phyloP scores from a whole-genome alignment of 805 yeast genomes.

The Wickerhamomyces canadensis region DNA sequence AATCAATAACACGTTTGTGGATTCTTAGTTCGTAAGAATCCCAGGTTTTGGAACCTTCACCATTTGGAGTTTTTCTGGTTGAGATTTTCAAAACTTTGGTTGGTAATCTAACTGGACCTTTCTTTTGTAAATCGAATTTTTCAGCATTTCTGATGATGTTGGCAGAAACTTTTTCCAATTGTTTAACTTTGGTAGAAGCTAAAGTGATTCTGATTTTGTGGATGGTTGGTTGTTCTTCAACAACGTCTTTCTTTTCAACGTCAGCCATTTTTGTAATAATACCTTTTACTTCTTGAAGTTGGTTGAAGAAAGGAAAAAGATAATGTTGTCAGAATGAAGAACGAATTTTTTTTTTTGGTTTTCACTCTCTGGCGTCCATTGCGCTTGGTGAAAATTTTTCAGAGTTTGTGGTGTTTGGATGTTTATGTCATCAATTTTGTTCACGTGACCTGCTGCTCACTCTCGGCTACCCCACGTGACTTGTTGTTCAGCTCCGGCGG shows the following conservation, averaged over 20 bases:
- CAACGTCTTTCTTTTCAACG: constrained; percentile 78
- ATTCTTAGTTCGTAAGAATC: constrained; percentile 99
- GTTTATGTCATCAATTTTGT: neutral
- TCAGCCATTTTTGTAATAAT: constrained; percentile 60
- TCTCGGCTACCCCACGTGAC: neutral
- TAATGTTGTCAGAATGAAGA: neutral
- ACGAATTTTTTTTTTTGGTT: constrained; percentile 5
- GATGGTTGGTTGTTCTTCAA: constrained; percentile 75
- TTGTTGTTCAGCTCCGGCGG: neutral
- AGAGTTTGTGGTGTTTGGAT: constrained; percentile 21
- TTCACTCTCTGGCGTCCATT: constrained; percentile 9
- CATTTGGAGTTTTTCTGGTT: constrained; percentile 99
- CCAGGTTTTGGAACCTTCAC: constrained; percentile 99
- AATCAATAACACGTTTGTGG: constrained; percentile 99
- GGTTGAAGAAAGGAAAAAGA: constrained; percentile 13
- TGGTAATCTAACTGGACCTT: constrained; percentile 99
- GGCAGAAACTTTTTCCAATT: constrained; percentile 92
- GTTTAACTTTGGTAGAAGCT: constrained; percentile 98
- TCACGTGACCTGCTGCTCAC: neutral
- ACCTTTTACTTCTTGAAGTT: constrained; percentile 34
- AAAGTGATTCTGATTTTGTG: constrained; percentile 98
- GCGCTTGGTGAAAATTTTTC: constrained; percentile 11
- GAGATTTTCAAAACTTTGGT: constrained; percentile 96
- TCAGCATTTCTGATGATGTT: constrained; percentile 86
- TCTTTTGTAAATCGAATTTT: constrained; percentile 77